Conservation (phyloP, 139 green algal genomes). For the Tetraselmis chui region DNA sequence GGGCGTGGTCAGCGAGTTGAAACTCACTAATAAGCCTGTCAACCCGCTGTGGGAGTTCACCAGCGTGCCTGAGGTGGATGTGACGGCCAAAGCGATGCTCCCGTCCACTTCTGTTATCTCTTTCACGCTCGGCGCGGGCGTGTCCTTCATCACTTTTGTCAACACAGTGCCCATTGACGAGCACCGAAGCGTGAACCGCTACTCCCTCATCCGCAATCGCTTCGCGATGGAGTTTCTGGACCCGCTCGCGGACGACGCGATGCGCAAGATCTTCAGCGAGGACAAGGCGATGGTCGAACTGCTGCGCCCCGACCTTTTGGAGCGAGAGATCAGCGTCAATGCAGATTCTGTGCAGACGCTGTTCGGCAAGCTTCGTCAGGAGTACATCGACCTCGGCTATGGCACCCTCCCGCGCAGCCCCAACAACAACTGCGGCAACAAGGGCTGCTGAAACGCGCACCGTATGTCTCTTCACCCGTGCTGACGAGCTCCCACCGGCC, state of each 20-base stretch:
- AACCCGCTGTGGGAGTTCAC: conserved; percentile 62
- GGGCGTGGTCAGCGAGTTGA: conserved; percentile 29
- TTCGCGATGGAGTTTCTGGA: conserved; percentile 44
- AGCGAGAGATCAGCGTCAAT: conserved; percentile 42
- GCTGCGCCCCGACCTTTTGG: conserved; percentile 53
- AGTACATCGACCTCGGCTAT: conserved; percentile 68
- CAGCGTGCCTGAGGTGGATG: conserved; percentile 48
- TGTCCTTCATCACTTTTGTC: conserved; percentile 57
- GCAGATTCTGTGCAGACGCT: conserved; percentile 60
- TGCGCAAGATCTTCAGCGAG: conserved; percentile 73
- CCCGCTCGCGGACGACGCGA: conserved; percentile 48
- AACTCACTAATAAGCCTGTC: conserved; percentile 77
- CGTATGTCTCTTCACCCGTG: no score
- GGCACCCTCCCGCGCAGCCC: conserved; percentile 6
- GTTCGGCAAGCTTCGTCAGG: conserved; percentile 67
- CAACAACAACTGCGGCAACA: background rate
- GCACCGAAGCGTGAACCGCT: conserved; percentile 62
- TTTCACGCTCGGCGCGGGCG: conserved; percentile 55
- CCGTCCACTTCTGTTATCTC: conserved; percentile 62
- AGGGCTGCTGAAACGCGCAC: background rate
- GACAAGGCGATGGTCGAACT: conserved; percentile 70
- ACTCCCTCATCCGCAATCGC: conserved; percentile 62
- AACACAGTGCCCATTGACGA: conserved; percentile 70
- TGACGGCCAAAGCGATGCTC: conserved; percentile 60
- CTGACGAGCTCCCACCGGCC: background rate